These are phyloP conservation scores for Schizochytrium sp. DNA, from an alignment of 108 stramenopile species.

Conservation along the genomic window DNA sequence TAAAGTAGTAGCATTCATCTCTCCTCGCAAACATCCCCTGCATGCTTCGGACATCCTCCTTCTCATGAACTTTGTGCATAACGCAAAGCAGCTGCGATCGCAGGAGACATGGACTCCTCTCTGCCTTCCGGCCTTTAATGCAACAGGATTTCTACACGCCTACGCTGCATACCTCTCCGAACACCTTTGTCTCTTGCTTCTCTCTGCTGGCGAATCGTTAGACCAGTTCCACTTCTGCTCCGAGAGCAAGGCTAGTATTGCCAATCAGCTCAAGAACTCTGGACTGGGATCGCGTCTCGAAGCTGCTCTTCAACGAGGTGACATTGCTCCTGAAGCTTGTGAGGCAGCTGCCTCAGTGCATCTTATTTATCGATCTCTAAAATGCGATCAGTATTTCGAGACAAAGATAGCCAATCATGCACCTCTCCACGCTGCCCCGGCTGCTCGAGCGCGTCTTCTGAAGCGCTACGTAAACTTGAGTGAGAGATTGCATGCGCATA, in stretches of 20 bases:
- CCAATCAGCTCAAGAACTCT: background rate
- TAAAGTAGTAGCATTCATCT: slow-evolving; percentile 14
- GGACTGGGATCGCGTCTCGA: background rate
- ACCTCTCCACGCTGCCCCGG: background rate
- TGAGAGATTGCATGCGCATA: background rate
- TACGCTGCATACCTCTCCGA: slow-evolving; percentile 44
- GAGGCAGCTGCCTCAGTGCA: slow-evolving; percentile 42
- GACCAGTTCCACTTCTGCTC: slow-evolving; percentile 54
- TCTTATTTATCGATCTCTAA: slow-evolving; percentile 48
- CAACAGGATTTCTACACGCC: slow-evolving; percentile 40
- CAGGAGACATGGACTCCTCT: slow-evolving; percentile 58
- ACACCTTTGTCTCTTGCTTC: slow-evolving; percentile 27
- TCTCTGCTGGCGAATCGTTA: slow-evolving; percentile 47
- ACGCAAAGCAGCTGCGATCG: slow-evolving; percentile 57
- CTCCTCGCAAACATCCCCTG: background rate
- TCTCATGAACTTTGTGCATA: slow-evolving; percentile 37
- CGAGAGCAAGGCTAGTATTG: slow-evolving; percentile 19
- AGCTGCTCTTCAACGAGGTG: background rate
- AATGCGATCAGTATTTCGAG: slow-evolving; percentile 41
- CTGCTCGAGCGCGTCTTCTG: background rate
- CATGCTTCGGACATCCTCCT: slow-evolving; percentile 13
- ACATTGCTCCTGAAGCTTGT: slow-evolving; percentile 24
- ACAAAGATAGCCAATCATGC: slow-evolving; percentile 13
- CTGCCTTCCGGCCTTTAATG: slow-evolving; percentile 56
- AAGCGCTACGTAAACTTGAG: background rate